Conservation (phyloP, 257 asterid genomes). For the Rubia yunnanensis region DNA sequence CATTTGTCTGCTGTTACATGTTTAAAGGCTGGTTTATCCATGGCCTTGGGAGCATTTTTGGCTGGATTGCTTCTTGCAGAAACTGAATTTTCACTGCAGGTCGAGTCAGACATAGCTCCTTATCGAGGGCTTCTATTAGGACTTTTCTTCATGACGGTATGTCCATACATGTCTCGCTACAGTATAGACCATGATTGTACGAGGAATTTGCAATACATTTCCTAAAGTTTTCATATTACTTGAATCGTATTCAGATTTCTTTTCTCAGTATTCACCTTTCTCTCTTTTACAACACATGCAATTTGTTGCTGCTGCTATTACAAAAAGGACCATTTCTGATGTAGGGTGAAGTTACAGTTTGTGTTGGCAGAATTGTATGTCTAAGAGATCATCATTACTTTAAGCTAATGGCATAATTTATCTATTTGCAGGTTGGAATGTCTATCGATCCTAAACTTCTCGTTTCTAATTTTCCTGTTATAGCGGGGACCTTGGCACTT, state of each 20-base stretch:
- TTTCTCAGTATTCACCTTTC: not conserved
- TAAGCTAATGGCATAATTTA: conserved; percentile 9
- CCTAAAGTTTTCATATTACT: not conserved
- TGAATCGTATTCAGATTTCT: not conserved
- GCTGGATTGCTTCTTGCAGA: conserved; percentile 99
- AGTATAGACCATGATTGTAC: not conserved
- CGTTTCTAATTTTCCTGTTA: conserved; percentile 82
- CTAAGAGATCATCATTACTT: not conserved
- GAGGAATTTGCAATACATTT: not conserved
- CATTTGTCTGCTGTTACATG: conserved; percentile 5
- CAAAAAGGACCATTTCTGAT: not conserved
- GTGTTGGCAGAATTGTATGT: conserved; percentile 2
- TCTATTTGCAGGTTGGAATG: conserved; percentile 86
- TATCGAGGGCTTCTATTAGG: conserved; percentile 98
- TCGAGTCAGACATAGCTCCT: conserved; percentile 99
- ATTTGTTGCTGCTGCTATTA: not conserved
- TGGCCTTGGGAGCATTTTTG: conserved; percentile 99
- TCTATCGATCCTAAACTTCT: conserved; percentile 98
- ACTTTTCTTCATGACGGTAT: conserved; percentile 99
- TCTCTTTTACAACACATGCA: not conserved
- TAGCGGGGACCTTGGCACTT: conserved; percentile 73
- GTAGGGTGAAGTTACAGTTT: not conserved
- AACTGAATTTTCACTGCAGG: conserved; percentile 98
- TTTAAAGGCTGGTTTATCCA: conserved; percentile 95
- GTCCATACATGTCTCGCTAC: conserved; percentile 1